A percentile compares a stretch with the other conserved stretches of the same genome.
phyloP scores from a whole-genome alignment of 371 early-diverging fungal species.

The Choanephora cucurbitarum region DNA sequence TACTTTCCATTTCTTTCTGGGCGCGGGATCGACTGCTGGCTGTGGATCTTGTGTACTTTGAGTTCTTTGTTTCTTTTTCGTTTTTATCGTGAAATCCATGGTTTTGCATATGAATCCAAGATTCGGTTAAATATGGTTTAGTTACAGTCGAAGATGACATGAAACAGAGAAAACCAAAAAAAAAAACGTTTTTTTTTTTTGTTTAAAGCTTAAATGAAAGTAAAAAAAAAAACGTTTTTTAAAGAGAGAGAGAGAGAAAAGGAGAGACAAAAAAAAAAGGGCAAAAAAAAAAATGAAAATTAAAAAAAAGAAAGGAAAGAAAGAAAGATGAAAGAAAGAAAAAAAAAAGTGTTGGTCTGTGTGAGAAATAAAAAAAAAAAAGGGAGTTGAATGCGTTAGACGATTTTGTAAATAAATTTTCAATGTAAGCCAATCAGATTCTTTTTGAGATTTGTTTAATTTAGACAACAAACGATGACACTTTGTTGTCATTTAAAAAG shows the following conservation, averaged over 20 bases:
- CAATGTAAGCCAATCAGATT: too few species aligned
- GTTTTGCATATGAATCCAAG: constrained; percentile 50
- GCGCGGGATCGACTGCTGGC: constrained; percentile 20
- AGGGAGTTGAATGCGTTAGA: too few species aligned
- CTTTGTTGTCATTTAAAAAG: too few species aligned
- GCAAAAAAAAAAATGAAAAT: neutral
- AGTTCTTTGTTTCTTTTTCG: constrained; percentile 15
- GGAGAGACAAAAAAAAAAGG: constrained; percentile 1
- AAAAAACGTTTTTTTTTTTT: too few species aligned
- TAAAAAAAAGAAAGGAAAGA: neutral
- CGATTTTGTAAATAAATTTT: too few species aligned
- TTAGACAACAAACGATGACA: too few species aligned
- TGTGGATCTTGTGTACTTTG: constrained; percentile 16
- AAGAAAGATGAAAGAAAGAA: neutral
- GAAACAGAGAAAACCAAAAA: constrained; percentile 14
- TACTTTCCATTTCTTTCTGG: constrained; percentile 12
- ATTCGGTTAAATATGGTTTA: constrained; percentile 38
- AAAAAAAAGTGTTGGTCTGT: neutral
- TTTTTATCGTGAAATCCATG: constrained; percentile 27
- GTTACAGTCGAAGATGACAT: constrained; percentile 52
- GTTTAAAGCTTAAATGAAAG: neutral
- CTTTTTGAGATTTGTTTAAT: too few species aligned
- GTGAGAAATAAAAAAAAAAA: too few species aligned
- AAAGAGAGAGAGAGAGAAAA: neutral
- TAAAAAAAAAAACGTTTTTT: neutral